Base-by-base conservation (phyloP, 805 yeast genomes). In the Myxozyma sirexii region DNA sequence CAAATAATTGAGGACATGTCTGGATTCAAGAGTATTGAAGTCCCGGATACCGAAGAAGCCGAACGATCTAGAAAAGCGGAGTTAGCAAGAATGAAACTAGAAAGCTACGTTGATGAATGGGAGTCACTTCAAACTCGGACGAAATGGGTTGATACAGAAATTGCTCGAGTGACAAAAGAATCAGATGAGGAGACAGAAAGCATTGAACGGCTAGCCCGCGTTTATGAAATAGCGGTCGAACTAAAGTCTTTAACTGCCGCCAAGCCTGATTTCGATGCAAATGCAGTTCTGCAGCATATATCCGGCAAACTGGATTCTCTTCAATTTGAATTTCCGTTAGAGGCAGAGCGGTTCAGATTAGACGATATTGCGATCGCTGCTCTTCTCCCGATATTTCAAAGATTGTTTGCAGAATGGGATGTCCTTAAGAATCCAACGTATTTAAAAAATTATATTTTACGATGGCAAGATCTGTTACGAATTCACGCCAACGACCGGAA, bases 351-450 rank as follows among this genome's bases (percentile, higher is more conserved):
- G 19, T 60, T 49, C 29, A 46, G 49, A n/a, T 47, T 71, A 10
- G 70, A 71, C 42, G 67, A 69, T 45, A 39, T 70, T 8, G 71
- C 72, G 13, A 68, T 69, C 29, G 64, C 69, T 4, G 64, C 65
- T 2, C 24, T 70, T 1, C 27, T 50, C 5, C 65, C 66, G 6
- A 47, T 60, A 6, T 59, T 68, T 2, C 46, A 61, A n/a, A 41
- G 31, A 15, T 44, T 54, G 3, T n/a, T 79, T 24, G 65, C 62
- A 1, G 3, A 57, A 1, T 81, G 84, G 82, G 69, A 74, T 42
- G 78, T 80, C 0, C 62, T 71, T 3, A 68, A 71, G 13, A 65
- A 79, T 7, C 71, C 74, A 2, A 69, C 72, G 1, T 58, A 60
- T 1, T 53, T 79, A 12, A 62, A 74, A 0, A 76, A 73, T 21